Conservation (phyloP, 768 basidiomycete species). For the Peribolospora baueri region DNA sequence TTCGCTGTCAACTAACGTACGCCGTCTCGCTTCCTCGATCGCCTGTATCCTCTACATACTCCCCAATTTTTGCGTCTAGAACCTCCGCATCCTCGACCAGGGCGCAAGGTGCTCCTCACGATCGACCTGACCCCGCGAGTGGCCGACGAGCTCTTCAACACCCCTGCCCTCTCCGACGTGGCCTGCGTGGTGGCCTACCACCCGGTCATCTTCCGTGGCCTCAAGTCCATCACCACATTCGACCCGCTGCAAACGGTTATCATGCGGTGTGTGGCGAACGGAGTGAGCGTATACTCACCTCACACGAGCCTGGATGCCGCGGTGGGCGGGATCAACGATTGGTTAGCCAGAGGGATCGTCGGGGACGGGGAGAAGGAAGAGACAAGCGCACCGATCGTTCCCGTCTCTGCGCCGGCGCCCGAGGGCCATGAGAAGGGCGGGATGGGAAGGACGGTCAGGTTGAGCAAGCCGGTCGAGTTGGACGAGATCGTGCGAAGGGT, state of each 20-base stretch:
- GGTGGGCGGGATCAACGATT: conserved; percentile 70
- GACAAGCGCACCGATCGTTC: background rate
- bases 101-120: conserved; percentile 18
- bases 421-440: too few species aligned
- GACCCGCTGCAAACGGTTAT: conserved; percentile 59
- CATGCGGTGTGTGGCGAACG: conserved; percentile 51
- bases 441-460: background rate
- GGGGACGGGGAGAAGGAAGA: conserved; percentile 4
- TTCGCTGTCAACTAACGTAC: too few species aligned
- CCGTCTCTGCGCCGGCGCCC: too few species aligned
- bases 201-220: conserved; percentile 51
- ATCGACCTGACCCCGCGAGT: conserved; percentile 20
- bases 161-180: conserved; percentile 8
- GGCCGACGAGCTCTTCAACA: conserved; percentile 18
- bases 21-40: too few species aligned
- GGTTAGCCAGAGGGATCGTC: conserved; percentile 34
- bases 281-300: conserved; percentile 67
- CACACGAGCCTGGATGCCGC: conserved; percentile 70
- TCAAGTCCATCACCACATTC: conserved; percentile 47
- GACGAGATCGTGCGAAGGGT: conserved; percentile 39
- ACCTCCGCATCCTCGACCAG: background rate
- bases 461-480: conserved; percentile 30
- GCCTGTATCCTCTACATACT: too few species aligned
- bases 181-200: conserved; percentile 48
- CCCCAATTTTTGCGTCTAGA: too few species aligned